These are phyloP conservation scores for Tetrahymena malaccensis DNA, from an alignment of 73 alveolate genomes.

Conservation along the genomic window DNA sequence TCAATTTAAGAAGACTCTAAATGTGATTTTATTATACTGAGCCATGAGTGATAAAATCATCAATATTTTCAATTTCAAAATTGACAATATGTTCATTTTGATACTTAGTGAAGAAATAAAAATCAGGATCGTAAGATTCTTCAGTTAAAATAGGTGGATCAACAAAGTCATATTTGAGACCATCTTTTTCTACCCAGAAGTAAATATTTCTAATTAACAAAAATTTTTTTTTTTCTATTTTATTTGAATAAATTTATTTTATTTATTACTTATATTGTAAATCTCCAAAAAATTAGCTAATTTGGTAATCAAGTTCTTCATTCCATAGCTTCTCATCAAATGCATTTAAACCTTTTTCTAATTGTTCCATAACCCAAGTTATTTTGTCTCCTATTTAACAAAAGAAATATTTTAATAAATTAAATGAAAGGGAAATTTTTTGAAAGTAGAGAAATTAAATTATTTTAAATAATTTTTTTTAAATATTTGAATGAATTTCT, in stretches of 20 bases:
- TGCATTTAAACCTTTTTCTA: background rate
- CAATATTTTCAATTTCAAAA: constrained; percentile 62
- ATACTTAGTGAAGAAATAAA: constrained; percentile 81
- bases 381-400: background rate
- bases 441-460: too few relatives aligned
- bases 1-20: constrained; percentile 80
- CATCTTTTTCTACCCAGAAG: constrained; percentile 41
- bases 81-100: constrained; percentile 65
- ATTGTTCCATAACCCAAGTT: background rate
- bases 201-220: background rate
- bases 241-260: background rate
- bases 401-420: background rate
- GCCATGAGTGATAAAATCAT: constrained; percentile 72
- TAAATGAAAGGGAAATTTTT: too few relatives aligned
- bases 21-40: constrained; percentile 82
- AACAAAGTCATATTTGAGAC: constrained; percentile 25
- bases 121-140: constrained; percentile 65
- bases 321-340: background rate
- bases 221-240: background rate
- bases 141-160: constrained; percentile 55
- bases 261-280: background rate
- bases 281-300: background rate
- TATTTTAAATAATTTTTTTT: too few relatives aligned
- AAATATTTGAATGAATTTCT: too few relatives aligned
- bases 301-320: background rate